phyloP scores from a whole-genome alignment of 176 grass and related monocot genomes.

The Secale cereale region DNA sequence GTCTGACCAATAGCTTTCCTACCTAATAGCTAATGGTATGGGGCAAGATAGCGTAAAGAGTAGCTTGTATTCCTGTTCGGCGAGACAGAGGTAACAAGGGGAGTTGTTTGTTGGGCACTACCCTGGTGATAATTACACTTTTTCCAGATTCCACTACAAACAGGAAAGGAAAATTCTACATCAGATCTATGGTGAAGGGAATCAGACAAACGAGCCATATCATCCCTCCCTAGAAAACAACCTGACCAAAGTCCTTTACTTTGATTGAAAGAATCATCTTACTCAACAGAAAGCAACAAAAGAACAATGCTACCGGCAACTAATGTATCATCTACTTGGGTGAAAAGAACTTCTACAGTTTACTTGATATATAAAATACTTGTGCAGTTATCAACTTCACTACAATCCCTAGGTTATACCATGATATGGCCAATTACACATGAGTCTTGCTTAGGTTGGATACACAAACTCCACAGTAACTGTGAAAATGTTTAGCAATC shows the following conservation, averaged over 20 bases:
- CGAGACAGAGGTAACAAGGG: not conserved
- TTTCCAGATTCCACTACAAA: constrained; percentile 24
- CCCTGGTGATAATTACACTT: not conserved
- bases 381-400: not conserved
- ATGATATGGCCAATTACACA: constrained; percentile 5
- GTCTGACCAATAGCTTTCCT: constrained; percentile 15
- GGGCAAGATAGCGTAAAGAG: not conserved
- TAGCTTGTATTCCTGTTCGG: constrained; percentile 22
- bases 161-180: constrained; percentile 12
- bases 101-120: not conserved
- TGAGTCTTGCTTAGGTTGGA: not conserved
- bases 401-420: not conserved
- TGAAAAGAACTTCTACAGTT: not conserved
- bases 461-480: not conserved
- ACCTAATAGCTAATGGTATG: constrained; percentile 1
- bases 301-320: not conserved
- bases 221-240: constrained; percentile 11
- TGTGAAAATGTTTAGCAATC: not conserved
- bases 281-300: constrained; percentile 13
- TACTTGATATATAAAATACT: not conserved
- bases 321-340: not conserved
- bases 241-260: constrained; percentile 19
- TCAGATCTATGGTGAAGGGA: not conserved
- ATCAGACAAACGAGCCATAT: not conserved
- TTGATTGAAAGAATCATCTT: constrained; percentile 13